Evolutionary conservation across 2,329 filamentous ascomycete genomes (phyloP).

Genomic region (Sporothrix brasiliensis): DNA sequence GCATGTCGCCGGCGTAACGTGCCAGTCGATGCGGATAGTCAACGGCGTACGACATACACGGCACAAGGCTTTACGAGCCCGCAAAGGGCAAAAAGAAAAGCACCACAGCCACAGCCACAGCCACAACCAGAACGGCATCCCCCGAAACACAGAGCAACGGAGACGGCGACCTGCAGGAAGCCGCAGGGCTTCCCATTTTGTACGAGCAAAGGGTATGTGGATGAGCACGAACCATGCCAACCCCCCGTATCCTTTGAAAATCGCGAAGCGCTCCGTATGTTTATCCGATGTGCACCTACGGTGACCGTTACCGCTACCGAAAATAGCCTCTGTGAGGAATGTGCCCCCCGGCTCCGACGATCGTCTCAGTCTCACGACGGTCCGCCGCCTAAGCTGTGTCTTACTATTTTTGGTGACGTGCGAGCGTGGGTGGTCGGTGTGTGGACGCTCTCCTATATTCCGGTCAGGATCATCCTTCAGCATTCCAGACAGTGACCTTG

Average conservation of each 20-base stretch:
- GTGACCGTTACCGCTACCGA: background rate
- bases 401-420: constrained; percentile 22
- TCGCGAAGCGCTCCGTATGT: too few species aligned
- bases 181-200: background rate
- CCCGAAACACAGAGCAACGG: background rate
- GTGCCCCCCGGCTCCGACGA: background rate
- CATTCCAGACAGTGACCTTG: constrained; percentile 6
- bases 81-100: background rate
- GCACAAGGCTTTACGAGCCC: background rate
- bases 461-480: background rate
- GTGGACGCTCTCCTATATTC: background rate
- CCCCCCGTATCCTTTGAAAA: too few species aligned
- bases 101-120: too few species aligned
- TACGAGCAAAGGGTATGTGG: too few species aligned
- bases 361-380: constrained; percentile 4
- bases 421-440: background rate
- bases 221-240: too few species aligned
- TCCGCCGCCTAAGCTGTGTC: background rate
- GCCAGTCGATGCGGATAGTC: constrained; percentile 8
- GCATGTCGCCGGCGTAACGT: constrained; percentile 17
- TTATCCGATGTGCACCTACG: too few species aligned
- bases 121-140: background rate
- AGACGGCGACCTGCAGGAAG: constrained; percentile 16
- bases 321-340: constrained; percentile 14
- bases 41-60: background rate